Evolutionary conservation across 2,329 filamentous ascomycete genomes (phyloP).

Genomic region (Rutstroemia sp.): DNA sequence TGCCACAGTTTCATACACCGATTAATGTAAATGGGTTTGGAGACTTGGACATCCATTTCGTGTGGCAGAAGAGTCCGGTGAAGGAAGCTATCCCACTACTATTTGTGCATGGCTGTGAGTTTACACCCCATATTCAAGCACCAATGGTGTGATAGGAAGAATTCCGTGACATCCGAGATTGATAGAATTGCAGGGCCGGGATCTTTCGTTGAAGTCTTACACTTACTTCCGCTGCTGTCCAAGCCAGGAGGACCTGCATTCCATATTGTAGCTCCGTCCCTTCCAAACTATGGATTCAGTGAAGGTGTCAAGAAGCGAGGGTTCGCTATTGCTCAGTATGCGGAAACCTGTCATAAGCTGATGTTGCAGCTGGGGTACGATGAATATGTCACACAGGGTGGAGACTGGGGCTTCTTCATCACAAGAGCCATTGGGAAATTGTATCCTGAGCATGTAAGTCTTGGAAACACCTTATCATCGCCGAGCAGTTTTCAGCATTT

Average conservation of each 20-base stretch:
- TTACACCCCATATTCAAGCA: background rate
- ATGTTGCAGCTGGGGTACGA: conserved; percentile 61
- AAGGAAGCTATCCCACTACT: conserved; percentile 49
- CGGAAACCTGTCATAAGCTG: conserved; percentile 56
- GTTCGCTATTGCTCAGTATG: conserved; percentile 53
- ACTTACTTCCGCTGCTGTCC: conserved; percentile 16
- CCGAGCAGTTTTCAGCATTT: background rate
- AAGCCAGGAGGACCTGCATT: conserved; percentile 12
- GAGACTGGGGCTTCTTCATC: conserved; percentile 66
- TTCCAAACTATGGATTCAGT: conserved; percentile 46
- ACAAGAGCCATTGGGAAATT: conserved; percentile 52
- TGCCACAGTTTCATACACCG: conserved; percentile 46
- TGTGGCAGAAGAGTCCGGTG: conserved; percentile 46
- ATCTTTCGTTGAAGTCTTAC: conserved; percentile 11
- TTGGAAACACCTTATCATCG: too few species aligned
- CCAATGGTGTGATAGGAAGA: background rate
- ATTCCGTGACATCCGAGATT: background rate
- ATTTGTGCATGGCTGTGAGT: conserved; percentile 51
- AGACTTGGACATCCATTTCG: conserved; percentile 54
- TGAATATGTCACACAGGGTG: conserved; percentile 54
- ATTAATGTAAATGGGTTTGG: conserved; percentile 52
- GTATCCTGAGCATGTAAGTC: conserved; percentile 40
- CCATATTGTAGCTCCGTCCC: conserved; percentile 44
- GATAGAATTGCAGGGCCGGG: conserved; percentile 11
- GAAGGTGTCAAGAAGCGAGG: conserved; percentile 32